Evolutionary conservation across 352 stramenopile genomes (phyloP).

Genomic region (Pythium dissimile): DNA sequence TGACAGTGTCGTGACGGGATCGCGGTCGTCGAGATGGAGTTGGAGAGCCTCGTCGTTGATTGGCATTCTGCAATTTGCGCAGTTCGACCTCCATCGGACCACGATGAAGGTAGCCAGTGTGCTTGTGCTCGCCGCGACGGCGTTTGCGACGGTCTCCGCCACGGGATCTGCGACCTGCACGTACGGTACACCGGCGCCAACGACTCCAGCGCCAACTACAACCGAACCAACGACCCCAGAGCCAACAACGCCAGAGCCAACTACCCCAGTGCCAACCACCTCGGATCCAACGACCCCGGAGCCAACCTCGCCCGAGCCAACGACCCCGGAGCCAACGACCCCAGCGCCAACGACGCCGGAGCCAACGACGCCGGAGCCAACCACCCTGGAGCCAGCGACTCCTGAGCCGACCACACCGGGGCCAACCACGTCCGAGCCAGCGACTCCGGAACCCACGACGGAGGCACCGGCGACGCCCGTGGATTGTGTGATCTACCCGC

Average conservation of each 20-base stretch:
- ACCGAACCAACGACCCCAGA: no score
- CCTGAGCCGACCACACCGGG: not conserved
- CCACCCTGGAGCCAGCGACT: no score
- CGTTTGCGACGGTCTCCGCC: not conserved
- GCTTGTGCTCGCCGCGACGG: not conserved
- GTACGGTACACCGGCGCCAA: not conserved
- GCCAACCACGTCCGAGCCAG: not conserved
- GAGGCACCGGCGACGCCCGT: not conserved
- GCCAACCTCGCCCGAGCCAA: not conserved
- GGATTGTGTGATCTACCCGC: not conserved
- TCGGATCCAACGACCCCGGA: not conserved
- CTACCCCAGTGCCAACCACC: not conserved
- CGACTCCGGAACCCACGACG: not conserved
- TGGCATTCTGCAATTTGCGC: not conserved
- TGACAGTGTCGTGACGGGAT: no score
- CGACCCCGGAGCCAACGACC: not conserved
- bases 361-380: not conserved
- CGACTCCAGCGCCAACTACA: not conserved
- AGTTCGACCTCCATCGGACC: not conserved
- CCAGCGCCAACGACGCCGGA: not conserved
- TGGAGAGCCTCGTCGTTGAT: not conserved
- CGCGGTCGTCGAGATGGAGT: no score
- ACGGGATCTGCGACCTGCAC: not conserved
- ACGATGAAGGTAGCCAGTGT: not conserved
- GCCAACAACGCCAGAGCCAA: not conserved